phyloP scores from a whole-genome alignment of 495 filamentous ascomycete species.

The Pseudevernia furfuracea region DNA sequence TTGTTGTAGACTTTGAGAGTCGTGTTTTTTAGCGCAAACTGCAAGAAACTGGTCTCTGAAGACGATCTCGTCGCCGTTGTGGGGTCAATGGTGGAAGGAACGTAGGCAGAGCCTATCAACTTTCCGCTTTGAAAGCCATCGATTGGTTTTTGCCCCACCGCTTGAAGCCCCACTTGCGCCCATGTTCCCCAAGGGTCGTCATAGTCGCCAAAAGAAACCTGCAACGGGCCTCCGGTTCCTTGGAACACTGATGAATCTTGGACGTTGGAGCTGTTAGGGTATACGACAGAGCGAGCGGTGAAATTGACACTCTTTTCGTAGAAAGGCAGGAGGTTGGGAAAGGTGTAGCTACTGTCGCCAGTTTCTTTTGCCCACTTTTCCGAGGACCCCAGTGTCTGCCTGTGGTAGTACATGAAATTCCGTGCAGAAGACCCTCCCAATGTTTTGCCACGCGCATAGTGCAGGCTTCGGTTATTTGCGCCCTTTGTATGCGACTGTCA shows the following conservation, averaged over 20 bases:
- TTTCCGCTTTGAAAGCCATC: slow-evolving; percentile 35
- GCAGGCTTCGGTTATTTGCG: slow-evolving; percentile 33
- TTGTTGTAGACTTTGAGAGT: slow-evolving; percentile 22
- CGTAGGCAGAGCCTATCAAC: slow-evolving; percentile 27
- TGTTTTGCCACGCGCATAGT: slow-evolving; percentile 32
- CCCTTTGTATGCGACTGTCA: slow-evolving; percentile 23
- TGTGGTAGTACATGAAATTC: slow-evolving; percentile 29
- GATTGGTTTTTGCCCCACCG: slow-evolving; percentile 31
- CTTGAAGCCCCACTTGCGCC: slow-evolving; percentile 27
- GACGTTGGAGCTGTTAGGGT: slow-evolving; percentile 21
- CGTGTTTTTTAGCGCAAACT: slow-evolving; percentile 11
- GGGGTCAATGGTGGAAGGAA: slow-evolving; percentile 27
- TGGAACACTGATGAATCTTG: slow-evolving; percentile 30
- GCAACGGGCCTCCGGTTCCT: slow-evolving; percentile 27
- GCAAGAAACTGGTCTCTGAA: slow-evolving; percentile 32
- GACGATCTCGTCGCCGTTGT: slow-evolving; percentile 16
- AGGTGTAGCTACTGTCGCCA: slow-evolving; percentile 48
- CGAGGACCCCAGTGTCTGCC: slow-evolving; percentile 40
- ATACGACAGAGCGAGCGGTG: slow-evolving; percentile 21
- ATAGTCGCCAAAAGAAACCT: slow-evolving; percentile 33
- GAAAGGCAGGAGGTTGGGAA: slow-evolving; percentile 46
- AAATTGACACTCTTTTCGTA: slow-evolving; percentile 41
- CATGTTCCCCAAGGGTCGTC: slow-evolving; percentile 34
- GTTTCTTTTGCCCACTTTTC: slow-evolving; percentile 51
- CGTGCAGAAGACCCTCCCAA: slow-evolving; percentile 26